These are phyloP conservation scores for Galerina marginata DNA, from an alignment of 768 basidiomycete species.

Conservation along the genomic window DNA sequence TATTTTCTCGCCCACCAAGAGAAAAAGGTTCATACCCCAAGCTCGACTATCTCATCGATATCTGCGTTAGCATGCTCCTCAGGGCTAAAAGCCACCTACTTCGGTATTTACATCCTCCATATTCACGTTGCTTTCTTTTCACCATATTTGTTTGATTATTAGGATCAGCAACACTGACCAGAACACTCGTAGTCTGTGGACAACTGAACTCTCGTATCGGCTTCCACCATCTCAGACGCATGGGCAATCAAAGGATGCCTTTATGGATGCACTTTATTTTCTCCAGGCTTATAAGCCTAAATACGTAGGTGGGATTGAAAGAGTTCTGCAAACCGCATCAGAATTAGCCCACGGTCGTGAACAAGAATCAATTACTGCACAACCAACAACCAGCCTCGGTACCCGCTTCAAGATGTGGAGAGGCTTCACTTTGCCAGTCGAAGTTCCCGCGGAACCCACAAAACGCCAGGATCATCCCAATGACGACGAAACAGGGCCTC, in stretches of 20 bases:
- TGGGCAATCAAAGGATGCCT: constrained; percentile 65
- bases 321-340: constrained; percentile 67
- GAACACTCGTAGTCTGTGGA: constrained; percentile 58
- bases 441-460: constrained; percentile 41
- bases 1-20: constrained; percentile 65
- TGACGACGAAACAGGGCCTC: constrained; percentile 40
- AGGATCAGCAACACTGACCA: constrained; percentile 59
- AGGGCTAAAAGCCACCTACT: constrained; percentile 58
- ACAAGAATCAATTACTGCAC: constrained; percentile 37
- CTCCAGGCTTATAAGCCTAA: constrained; percentile 70
- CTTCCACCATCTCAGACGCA: constrained; percentile 55
- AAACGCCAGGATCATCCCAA: constrained; percentile 31
- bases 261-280: constrained; percentile 67
- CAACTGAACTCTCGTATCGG: constrained; percentile 44
- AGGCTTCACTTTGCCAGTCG: constrained; percentile 60
- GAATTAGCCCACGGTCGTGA: constrained; percentile 63
- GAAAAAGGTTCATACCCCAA: constrained; percentile 63
- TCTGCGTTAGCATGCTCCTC: constrained; percentile 74
- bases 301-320: constrained; percentile 71
- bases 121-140: background rate
- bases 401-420: constrained; percentile 71
- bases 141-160: constrained; percentile 8
- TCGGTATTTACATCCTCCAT: constrained; percentile 43
- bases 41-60: constrained; percentile 70
- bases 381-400: constrained; percentile 50